Conservation (phyloP, 2,329 filamentous ascomycete species). For the Sclerotinia glacialis region DNA sequence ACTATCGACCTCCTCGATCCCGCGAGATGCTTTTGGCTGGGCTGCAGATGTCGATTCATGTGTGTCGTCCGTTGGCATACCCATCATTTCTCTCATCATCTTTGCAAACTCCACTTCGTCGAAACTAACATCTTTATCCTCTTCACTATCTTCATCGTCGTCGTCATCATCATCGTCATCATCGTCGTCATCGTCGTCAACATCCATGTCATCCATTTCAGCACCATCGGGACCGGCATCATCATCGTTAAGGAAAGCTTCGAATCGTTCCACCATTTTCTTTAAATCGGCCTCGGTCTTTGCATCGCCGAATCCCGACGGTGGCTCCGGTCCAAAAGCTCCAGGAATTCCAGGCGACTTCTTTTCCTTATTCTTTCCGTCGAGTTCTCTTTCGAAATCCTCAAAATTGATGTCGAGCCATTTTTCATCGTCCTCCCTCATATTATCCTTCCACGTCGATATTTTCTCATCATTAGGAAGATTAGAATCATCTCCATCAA, state of each 20-base stretch:
- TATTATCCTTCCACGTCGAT: slow-evolving; percentile 57
- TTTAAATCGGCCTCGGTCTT: slow-evolving; percentile 72
- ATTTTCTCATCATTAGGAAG: slow-evolving; percentile 77
- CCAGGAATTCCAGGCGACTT: slow-evolving; percentile 32
- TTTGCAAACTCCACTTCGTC: slow-evolving; percentile 79
- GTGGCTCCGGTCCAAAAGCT: slow-evolving; percentile 34
- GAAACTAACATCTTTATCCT: slow-evolving; percentile 75
- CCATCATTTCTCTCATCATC: slow-evolving; percentile 94
- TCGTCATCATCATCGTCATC: slow-evolving; percentile 52
- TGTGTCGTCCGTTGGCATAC: slow-evolving; percentile 47
- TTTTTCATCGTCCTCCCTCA: slow-evolving; percentile 74
- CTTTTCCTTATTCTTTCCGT: slow-evolving; percentile 47
- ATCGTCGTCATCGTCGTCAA: slow-evolving; percentile 49
- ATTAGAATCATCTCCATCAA: slow-evolving; percentile 42
- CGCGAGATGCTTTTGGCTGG: slow-evolving; percentile 18
- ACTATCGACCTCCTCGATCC: slow-evolving; percentile 34
- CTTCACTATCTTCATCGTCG: slow-evolving; percentile 56
- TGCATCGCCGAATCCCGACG: slow-evolving; percentile 60
- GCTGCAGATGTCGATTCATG: slow-evolving; percentile 8
- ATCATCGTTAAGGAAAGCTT: slow-evolving; percentile 85
- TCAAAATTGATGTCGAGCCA: slow-evolving; percentile 93
- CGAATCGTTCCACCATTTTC: slow-evolving; percentile 92
- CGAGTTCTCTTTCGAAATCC: slow-evolving; percentile 81
- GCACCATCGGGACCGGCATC: slow-evolving; percentile 76
- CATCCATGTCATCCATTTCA: slow-evolving; percentile 68